Evolutionary conservation across 2,329 filamentous ascomycete genomes (phyloP).

Genomic region (Claviceps fusiformis): DNA sequence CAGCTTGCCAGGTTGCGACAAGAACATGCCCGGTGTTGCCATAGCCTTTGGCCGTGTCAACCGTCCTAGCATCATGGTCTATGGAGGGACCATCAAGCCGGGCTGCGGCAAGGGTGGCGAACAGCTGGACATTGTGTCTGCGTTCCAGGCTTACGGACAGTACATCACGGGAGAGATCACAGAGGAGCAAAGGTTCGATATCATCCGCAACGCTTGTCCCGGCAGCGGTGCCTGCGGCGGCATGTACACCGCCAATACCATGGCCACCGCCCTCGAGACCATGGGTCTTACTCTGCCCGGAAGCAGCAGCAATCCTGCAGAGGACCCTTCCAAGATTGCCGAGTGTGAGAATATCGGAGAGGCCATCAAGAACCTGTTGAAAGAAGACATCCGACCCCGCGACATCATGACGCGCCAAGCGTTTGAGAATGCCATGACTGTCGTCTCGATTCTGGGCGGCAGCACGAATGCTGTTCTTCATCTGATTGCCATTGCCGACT

Average conservation of each 20-base stretch:
- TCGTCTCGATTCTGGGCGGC: conserved; percentile 70
- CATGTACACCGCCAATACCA: conserved; percentile 92
- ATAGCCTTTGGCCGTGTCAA: conserved; percentile 95
- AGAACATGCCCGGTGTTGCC: conserved; percentile 94
- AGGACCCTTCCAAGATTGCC: conserved; percentile 54
- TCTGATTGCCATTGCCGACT: conserved; percentile 70
- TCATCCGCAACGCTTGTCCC: conserved; percentile 76
- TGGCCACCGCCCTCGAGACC: conserved; percentile 82
- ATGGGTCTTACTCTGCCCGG: conserved; percentile 81
- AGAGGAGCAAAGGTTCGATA: conserved; percentile 85
- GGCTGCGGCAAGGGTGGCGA: conserved; percentile 69
- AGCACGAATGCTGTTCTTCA: conserved; percentile 80
- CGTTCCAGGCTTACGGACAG: conserved; percentile 95
- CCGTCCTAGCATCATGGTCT: conserved; percentile 91
- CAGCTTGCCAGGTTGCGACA: conserved; percentile 94
- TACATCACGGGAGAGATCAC: conserved; percentile 84
- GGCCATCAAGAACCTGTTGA: conserved; percentile 61
- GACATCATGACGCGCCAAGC: conserved; percentile 71
- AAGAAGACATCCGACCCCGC: conserved; percentile 61
- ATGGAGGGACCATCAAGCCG: conserved; percentile 86
- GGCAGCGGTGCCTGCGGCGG: conserved; percentile 58
- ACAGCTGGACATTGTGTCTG: conserved; percentile 85
- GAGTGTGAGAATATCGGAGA: conserved; percentile 61
- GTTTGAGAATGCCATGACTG: conserved; percentile 75
- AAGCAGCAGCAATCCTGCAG: conserved; percentile 67